These are phyloP conservation scores for Podaxis sp. DNA, from an alignment of 768 basidiomycete genomes.

Conservation along the genomic window DNA sequence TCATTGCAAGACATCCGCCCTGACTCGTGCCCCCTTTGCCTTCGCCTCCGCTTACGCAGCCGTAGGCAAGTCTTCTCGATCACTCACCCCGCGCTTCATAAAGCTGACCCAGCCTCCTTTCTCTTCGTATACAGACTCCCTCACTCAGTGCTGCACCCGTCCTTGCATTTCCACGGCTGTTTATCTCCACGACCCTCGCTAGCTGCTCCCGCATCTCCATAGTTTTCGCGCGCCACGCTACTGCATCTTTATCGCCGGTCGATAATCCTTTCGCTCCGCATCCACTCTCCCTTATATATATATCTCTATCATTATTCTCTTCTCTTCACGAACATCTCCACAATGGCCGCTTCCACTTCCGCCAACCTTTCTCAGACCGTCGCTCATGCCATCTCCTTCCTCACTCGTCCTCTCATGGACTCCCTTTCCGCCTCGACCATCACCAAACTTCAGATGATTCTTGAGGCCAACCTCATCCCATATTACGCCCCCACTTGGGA, in stretches of 20 bases:
- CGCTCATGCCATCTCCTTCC: slow-evolving; percentile 70
- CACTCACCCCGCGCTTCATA: slow-evolving; percentile 14
- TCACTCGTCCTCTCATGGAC: slow-evolving; percentile 62
- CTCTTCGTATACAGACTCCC: slow-evolving; percentile 12
- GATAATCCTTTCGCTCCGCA: slow-evolving; percentile 41
- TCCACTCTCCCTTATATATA: slow-evolving; percentile 10
- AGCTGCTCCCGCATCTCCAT: slow-evolving; percentile 27
- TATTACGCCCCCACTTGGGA: slow-evolving; percentile 69
- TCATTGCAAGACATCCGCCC: slow-evolving; percentile 11
- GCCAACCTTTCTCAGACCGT: slow-evolving; percentile 64
- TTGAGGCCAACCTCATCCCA: slow-evolving; percentile 72
- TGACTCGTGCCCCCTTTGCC: slow-evolving; percentile 14
- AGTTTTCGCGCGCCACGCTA: slow-evolving; percentile 21
- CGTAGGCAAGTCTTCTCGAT: slow-evolving; percentile 14
- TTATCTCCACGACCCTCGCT: slow-evolving; percentile 28
- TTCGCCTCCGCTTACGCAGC: slow-evolving; percentile 17
- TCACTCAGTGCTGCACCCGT: slow-evolving; percentile 10
- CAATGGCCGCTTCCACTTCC: slow-evolving; percentile 39
- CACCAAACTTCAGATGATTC: slow-evolving; percentile 66
- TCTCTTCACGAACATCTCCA: slow-evolving; percentile 21
- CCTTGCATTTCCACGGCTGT: slow-evolving; percentile 7
- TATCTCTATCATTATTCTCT: slow-evolving; percentile 14
- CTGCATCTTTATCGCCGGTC: slow-evolving; percentile 55
- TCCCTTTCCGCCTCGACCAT: slow-evolving; percentile 60
- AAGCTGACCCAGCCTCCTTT: slow-evolving; percentile 15